A percentile compares a stretch with the other conserved stretches of the same genome.
phyloP scores from a whole-genome alignment of 1,284 basidiomycete species.

The Dichomitus squalens region DNA sequence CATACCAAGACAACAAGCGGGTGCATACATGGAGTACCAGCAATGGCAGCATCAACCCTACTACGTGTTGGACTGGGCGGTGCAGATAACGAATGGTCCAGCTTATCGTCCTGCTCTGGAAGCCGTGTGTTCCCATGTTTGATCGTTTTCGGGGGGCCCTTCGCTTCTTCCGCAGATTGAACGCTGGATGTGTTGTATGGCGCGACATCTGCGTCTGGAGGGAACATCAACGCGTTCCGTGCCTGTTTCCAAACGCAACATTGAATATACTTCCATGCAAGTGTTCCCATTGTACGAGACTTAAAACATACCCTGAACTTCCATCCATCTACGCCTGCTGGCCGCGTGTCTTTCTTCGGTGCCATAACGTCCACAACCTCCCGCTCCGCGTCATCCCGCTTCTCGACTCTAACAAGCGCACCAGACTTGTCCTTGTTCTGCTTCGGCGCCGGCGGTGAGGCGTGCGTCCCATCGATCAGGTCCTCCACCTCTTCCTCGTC shows the following conservation, averaged over 20 bases:
- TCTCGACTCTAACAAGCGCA: slow-evolving; percentile 22
- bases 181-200: slow-evolving; percentile 62
- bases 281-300: neutral
- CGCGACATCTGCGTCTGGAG: slow-evolving; percentile 86
- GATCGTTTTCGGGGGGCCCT: slow-evolving; percentile 65
- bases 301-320: slow-evolving; percentile 74
- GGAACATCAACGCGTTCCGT: slow-evolving; percentile 91
- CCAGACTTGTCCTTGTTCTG: slow-evolving; percentile 18
- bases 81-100: slow-evolving; percentile 49
- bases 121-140: slow-evolving; percentile 82
- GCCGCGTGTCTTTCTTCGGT: slow-evolving; percentile 68
- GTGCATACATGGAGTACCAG: slow-evolving; percentile 73
- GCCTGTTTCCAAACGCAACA: slow-evolving; percentile 49
- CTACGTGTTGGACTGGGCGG: slow-evolving; percentile 88
- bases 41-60: slow-evolving; percentile 86
- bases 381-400: slow-evolving; percentile 35
- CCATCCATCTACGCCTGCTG: slow-evolving; percentile 80
- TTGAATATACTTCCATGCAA: slow-evolving; percentile 1
- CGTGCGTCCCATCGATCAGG: slow-evolving; percentile 16
- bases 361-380: slow-evolving; percentile 69
- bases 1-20: neutral
- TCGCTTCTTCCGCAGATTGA: slow-evolving; percentile 36
- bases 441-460: slow-evolving; percentile 23
- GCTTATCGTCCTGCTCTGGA: slow-evolving; percentile 59
- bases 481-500: slow-evolving; percentile 29